phyloP scores from a whole-genome alignment of 495 filamentous ascomycete species.

The Staphylotrichum tortipilum region DNA sequence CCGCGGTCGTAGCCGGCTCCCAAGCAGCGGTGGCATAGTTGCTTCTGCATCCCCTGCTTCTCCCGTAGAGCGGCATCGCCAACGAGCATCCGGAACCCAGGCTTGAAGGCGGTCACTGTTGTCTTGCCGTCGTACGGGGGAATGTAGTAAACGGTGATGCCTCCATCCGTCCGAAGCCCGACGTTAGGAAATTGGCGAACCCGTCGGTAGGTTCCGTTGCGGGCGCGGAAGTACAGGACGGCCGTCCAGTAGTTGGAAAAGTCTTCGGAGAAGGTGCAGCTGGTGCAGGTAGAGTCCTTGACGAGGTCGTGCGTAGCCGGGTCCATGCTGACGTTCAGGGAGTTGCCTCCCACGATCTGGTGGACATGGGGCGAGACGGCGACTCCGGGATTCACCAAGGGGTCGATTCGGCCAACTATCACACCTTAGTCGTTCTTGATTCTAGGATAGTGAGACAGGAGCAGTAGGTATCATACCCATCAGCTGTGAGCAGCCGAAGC shows the following conservation, averaged over 20 bases:
- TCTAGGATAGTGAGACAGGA: too few relatives aligned
- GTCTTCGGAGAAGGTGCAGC: slow-evolving; percentile 25
- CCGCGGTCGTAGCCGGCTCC: slow-evolving; percentile 35
- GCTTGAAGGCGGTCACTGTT: slow-evolving; percentile 30
- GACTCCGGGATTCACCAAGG: slow-evolving; percentile 36
- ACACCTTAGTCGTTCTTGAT: too few relatives aligned
- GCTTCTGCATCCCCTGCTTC: slow-evolving; percentile 26
- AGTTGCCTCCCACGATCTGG: slow-evolving; percentile 27
- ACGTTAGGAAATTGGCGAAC: slow-evolving; percentile 34
- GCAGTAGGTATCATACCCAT: too few relatives aligned
- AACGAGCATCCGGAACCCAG: slow-evolving; percentile 39
- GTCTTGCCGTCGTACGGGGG: slow-evolving; percentile 30
- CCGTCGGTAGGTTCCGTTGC: slow-evolving; percentile 39
- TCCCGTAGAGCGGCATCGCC: slow-evolving; percentile 29
- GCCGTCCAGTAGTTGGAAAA: slow-evolving; percentile 39
- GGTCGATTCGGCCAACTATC: slow-evolving; percentile 36
- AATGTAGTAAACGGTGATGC: slow-evolving; percentile 36
- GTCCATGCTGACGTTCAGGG: slow-evolving; percentile 26
- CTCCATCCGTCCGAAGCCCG: slow-evolving; percentile 24
- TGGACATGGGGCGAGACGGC: slow-evolving; percentile 33
- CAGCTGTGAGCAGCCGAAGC: slow-evolving; percentile 40
- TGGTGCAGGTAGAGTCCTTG: slow-evolving; percentile 23
- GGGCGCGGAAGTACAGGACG: slow-evolving; percentile 32
- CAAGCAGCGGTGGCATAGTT: slow-evolving; percentile 40
- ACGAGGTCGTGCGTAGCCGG: slow-evolving; percentile 17